Evolutionary conservation across 148 eudicot genomes (phyloP).

Genomic region (Oxyria digyna): DNA sequence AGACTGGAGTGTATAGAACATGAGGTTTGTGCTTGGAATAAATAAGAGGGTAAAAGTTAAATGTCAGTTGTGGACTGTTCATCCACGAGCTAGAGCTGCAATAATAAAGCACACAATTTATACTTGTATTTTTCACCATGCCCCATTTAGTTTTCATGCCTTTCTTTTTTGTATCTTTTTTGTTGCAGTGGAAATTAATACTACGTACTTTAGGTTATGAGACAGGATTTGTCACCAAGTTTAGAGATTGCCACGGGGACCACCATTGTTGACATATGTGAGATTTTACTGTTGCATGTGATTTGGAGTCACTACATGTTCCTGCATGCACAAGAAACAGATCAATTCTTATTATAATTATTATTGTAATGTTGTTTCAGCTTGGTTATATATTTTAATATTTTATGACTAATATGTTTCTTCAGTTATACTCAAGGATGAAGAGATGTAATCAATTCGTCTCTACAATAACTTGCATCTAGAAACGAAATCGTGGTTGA

Average conservation of each 20-base stretch:
- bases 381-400: not conserved
- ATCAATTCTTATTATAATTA: not conserved
- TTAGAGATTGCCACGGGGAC: not conserved
- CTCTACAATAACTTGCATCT: not conserved
- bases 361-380: not conserved
- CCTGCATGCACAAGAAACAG: not conserved
- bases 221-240: too few relatives aligned
- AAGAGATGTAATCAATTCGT: not conserved
- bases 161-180: not conserved
- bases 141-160: not conserved
- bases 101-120: conserved; percentile 9
- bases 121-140: conserved; percentile 6
- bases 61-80: not conserved
- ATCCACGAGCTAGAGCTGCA: conserved; percentile 5
- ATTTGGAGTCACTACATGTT: not conserved
- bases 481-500: not conserved
- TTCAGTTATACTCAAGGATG: not conserved
- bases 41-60: conserved; percentile 13
- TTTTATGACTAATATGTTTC: not conserved
- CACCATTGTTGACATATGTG: conserved; percentile 5
- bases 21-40: conserved; percentile 18
- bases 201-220: too few relatives aligned
- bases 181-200: not conserved
- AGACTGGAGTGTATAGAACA: conserved; percentile 4
- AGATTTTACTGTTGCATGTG: not conserved